These are phyloP conservation scores for Aschersonia sp. DNA, from an alignment of 2,329 filamentous ascomycete genomes.

Conservation along the genomic window DNA sequence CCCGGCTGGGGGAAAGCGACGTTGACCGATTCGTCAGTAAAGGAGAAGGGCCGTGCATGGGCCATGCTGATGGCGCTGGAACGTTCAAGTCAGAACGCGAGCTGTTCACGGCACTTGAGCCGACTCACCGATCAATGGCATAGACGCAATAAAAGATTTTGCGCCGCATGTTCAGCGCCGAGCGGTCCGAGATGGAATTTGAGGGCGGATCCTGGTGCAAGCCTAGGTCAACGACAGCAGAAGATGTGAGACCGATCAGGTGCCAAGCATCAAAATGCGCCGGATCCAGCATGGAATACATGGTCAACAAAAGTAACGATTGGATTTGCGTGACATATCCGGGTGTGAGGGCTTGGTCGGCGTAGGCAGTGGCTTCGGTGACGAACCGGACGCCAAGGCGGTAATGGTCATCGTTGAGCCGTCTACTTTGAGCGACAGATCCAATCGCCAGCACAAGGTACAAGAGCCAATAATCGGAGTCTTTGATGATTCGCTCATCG, in stretches of 20 bases:
- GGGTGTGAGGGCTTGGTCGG: constrained; percentile 71
- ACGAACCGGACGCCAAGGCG: constrained; percentile 40
- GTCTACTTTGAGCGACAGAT: constrained; percentile 58
- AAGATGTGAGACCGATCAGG: constrained; percentile 75
- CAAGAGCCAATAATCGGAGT: constrained; percentile 71
- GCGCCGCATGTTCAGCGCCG: constrained; percentile 61
- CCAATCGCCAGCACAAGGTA: constrained; percentile 83
- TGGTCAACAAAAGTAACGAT: constrained; percentile 69
- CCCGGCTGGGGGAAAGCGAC: constrained; percentile 56
- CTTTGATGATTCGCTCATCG: constrained; percentile 44
- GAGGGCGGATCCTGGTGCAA: constrained; percentile 81
- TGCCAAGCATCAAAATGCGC: constrained; percentile 91
- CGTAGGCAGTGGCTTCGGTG: constrained; percentile 54
- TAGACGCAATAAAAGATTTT: constrained; percentile 87
- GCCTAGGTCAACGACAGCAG: constrained; percentile 77
- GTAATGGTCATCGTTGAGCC: constrained; percentile 50
- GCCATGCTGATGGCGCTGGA: constrained; percentile 73
- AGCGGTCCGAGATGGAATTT: constrained; percentile 51
- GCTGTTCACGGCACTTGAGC: too few relatives aligned
- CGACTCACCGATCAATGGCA: constrained; percentile 61
- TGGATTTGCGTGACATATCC: constrained; percentile 79
- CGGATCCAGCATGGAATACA: constrained; percentile 83
- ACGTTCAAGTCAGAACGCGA: too few relatives aligned
- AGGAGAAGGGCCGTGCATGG: constrained; percentile 77
- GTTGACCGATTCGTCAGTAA: constrained; percentile 76